phyloP scores from a whole-genome alignment of 2,329 filamentous ascomycete genomes.

The Aspergillus proliferans region DNA sequence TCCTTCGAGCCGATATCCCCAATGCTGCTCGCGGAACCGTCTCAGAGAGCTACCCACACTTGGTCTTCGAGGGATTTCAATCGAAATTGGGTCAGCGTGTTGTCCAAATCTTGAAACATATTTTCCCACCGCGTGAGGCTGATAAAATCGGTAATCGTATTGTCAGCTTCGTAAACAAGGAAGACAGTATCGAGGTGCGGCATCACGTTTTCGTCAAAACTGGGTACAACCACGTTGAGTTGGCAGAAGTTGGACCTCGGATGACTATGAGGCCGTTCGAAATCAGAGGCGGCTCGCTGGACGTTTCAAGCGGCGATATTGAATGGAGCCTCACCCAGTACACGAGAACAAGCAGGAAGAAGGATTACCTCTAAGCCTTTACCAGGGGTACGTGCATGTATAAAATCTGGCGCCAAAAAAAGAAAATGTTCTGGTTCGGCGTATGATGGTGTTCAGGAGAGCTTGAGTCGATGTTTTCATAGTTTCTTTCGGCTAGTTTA shows the following conservation, averaged over 20 bases:
- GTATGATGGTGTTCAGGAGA: constrained; percentile 25
- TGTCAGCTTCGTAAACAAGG: constrained; percentile 89
- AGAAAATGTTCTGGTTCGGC: constrained; percentile 20
- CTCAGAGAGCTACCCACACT: constrained; percentile 84
- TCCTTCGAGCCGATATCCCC: constrained; percentile 87
- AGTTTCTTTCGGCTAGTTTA: constrained; percentile 10
- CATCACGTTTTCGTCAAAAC: constrained; percentile 94
- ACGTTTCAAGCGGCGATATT: constrained; percentile 85
- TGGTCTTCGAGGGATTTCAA: constrained; percentile 92
- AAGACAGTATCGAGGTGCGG: constrained; percentile 79
- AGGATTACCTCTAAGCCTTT: constrained; percentile 69
- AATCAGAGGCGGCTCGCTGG: constrained; percentile 82
- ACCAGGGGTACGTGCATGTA: background rate
- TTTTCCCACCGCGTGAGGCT: constrained; percentile 84
- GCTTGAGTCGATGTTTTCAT: constrained; percentile 18
- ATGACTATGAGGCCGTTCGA: constrained; percentile 98
- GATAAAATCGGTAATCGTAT: constrained; percentile 82
- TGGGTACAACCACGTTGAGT: constrained; percentile 78
- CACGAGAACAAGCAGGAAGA: constrained; percentile 87
- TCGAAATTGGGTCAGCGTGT: constrained; percentile 74
- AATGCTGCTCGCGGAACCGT: constrained; percentile 81
- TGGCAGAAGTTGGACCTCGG: constrained; percentile 82
- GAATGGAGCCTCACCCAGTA: constrained; percentile 97
- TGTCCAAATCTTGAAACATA: constrained; percentile 84
- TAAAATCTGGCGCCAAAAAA: constrained; percentile 8